A percentile compares a stretch with the other conserved stretches of the same genome.
Evolutionary conservation across 805 yeast genomes (phyloP).

Genomic region (Myxozyma kluyveri): DNA sequence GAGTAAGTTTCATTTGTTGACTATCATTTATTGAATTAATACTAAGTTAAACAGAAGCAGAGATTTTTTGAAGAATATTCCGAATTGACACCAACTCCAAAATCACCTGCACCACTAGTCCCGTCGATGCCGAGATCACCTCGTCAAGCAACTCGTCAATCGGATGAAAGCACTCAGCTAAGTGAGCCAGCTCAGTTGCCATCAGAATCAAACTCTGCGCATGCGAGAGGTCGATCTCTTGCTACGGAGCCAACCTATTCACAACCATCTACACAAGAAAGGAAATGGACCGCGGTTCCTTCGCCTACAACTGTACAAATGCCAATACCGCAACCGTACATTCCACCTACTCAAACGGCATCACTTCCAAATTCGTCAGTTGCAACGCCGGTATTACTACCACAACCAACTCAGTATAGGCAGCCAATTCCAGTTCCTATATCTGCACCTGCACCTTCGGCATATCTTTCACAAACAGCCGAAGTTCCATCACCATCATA

Average conservation of each 20-base stretch:
- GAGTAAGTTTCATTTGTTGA: background rate
- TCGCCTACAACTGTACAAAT: no score
- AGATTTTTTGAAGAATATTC: no score
- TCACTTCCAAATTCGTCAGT: no score
- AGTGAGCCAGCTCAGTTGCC: background rate
- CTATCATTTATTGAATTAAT: no score
- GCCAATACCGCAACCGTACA: no score
- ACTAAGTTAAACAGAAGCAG: no score
- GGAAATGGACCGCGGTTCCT: no score
- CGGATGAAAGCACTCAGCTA: background rate
- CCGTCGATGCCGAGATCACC: slow-evolving; percentile 1
- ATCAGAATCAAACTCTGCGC: background rate
- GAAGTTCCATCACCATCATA: background rate
- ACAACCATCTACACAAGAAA: no score
- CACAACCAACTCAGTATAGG: background rate
- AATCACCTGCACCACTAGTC: background rate
- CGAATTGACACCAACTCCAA: no score
- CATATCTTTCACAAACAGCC: background rate
- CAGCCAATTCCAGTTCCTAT: background rate
- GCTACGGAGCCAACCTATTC: no score
- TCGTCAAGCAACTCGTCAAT: background rate
- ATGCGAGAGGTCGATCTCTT: background rate
- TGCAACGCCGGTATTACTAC: background rate
- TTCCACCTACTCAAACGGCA: no score
- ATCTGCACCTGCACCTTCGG: background rate